A percentile compares a stretch with the other conserved stretches of the same genome.
Conservation (phyloP, 2,329 filamentous ascomycete species). For the Penicillium concentricum region DNA sequence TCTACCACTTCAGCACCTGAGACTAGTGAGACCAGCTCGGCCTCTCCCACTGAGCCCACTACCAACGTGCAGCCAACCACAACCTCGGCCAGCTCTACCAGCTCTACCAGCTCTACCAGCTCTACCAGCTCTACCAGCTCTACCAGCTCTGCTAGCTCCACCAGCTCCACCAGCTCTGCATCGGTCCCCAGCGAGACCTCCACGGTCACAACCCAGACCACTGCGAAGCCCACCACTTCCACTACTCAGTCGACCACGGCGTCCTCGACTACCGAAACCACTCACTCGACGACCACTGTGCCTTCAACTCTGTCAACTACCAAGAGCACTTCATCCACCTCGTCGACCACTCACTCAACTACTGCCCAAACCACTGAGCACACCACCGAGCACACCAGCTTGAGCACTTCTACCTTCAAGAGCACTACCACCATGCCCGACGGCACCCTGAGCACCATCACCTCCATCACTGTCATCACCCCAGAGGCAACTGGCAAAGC, state of each 20-base stretch:
- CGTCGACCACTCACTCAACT: slow-evolving; percentile 10
- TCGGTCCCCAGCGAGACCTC: background rate
- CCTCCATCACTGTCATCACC: slow-evolving; percentile 46
- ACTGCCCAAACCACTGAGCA: slow-evolving; percentile 21
- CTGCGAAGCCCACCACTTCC: slow-evolving; percentile 27
- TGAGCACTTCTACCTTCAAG: slow-evolving; percentile 41
- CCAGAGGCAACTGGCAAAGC: slow-evolving; percentile 26
- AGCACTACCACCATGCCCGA: slow-evolving; percentile 44
- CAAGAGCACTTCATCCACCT: slow-evolving; percentile 12
- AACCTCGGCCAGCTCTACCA: slow-evolving; percentile 7
- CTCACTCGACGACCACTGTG: slow-evolving; percentile 14
- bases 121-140: slow-evolving; percentile 1
- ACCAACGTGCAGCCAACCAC: slow-evolving; percentile 15
- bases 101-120: background rate
- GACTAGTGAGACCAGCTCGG: slow-evolving; percentile 10
- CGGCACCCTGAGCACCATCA: slow-evolving; percentile 45
- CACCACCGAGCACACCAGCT: slow-evolving; percentile 25
- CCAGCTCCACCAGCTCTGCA: slow-evolving; percentile 5
- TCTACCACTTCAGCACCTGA: slow-evolving; percentile 18
- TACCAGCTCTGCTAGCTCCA: background rate
- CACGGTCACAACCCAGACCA: slow-evolving; percentile 13
- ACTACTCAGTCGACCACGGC: background rate
- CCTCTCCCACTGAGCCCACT: slow-evolving; percentile 7
- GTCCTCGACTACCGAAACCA: slow-evolving; percentile 2
- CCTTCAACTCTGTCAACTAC: slow-evolving; percentile 21